Conservation (phyloP, 2,329 filamentous ascomycete genomes). For the Furcasterigmium sp. region DNA sequence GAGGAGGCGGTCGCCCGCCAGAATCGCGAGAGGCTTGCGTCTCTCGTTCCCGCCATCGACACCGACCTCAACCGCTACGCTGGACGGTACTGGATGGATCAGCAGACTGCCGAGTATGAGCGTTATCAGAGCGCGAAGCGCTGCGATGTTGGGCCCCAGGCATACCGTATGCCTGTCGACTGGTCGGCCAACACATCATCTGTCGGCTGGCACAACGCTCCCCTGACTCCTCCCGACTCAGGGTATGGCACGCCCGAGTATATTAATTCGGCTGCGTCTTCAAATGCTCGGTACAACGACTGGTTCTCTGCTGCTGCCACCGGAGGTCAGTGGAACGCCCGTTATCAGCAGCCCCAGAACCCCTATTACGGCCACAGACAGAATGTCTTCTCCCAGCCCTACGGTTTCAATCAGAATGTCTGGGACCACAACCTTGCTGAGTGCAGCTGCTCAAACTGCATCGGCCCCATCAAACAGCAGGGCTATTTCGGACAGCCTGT, state of each 20-base stretch:
- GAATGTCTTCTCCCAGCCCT: conserved; percentile 32
- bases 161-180: conserved; percentile 26
- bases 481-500: conserved; percentile 52
- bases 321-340: conserved; percentile 34
- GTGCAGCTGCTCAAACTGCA: conserved; percentile 43
- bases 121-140: conserved; percentile 40
- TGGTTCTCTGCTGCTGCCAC: conserved; percentile 44
- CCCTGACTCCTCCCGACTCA: conserved; percentile 55
- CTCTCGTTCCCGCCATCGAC: conserved; percentile 32
- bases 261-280: conserved; percentile 47
- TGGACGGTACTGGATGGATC: conserved; percentile 41
- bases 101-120: conserved; percentile 51
- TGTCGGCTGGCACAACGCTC: conserved; percentile 24
- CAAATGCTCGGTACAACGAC: conserved; percentile 51
- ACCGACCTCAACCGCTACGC: conserved; percentile 23
- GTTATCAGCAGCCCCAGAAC: conserved; percentile 35
- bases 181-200: conserved; percentile 6
- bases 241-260: conserved; percentile 59
- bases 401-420: conserved; percentile 34
- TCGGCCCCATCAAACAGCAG: conserved; percentile 37
- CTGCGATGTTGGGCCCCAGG: conserved; percentile 23
- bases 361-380: conserved; percentile 30
- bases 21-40: conserved; percentile 41
- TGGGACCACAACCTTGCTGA: conserved; percentile 49
- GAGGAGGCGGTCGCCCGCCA: conserved; percentile 33